phyloP scores from a whole-genome alignment of 768 basidiomycete genomes.

The Kwoniella dendrophila region DNA sequence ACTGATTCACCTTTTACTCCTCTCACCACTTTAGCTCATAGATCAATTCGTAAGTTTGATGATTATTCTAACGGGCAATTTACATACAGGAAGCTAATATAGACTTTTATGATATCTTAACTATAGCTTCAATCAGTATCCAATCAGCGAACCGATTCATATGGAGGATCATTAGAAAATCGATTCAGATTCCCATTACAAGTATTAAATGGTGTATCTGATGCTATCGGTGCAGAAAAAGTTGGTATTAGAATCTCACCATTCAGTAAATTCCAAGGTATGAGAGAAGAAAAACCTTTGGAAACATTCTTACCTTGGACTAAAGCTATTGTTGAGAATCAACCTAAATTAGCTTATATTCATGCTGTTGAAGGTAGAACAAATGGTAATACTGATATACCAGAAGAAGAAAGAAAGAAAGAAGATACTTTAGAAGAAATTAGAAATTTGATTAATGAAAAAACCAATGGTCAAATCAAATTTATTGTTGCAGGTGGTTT shows the following conservation, averaged over 20 bases:
- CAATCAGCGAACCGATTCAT: slow-evolving; percentile 60
- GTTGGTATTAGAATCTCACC: slow-evolving; percentile 30
- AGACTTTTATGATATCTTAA: no score
- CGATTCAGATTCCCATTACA: slow-evolving; percentile 55
- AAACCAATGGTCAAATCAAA: slow-evolving; percentile 6
- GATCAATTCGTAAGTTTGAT: no score
- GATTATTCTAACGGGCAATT: no score
- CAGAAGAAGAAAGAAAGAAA: slow-evolving; percentile 9
- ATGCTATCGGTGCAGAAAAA: slow-evolving; percentile 32
- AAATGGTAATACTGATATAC: slow-evolving; percentile 10
- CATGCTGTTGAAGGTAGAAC: slow-evolving; percentile 24
- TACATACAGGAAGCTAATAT: no score
- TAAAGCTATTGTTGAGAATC: slow-evolving; percentile 21
- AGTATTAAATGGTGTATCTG: slow-evolving; percentile 49
- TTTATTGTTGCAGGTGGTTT: slow-evolving; percentile 28
- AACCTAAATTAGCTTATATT: slow-evolving; percentile 27
- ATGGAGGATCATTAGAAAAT: slow-evolving; percentile 56
- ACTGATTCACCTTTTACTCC: neutral
- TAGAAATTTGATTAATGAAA: slow-evolving; percentile 4
- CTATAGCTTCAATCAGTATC: slow-evolving; percentile 59
- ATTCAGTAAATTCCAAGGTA: slow-evolving; percentile 60
- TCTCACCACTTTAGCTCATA: no score
- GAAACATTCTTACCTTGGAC: slow-evolving; percentile 24
- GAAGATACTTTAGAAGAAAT: slow-evolving; percentile 21
- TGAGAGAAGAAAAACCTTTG: slow-evolving; percentile 37